Evolutionary conservation across 495 filamentous ascomycete genomes (phyloP), one percentile per base, ranked within the genome.

Genomic region (Aspergillus diversus): DNA sequence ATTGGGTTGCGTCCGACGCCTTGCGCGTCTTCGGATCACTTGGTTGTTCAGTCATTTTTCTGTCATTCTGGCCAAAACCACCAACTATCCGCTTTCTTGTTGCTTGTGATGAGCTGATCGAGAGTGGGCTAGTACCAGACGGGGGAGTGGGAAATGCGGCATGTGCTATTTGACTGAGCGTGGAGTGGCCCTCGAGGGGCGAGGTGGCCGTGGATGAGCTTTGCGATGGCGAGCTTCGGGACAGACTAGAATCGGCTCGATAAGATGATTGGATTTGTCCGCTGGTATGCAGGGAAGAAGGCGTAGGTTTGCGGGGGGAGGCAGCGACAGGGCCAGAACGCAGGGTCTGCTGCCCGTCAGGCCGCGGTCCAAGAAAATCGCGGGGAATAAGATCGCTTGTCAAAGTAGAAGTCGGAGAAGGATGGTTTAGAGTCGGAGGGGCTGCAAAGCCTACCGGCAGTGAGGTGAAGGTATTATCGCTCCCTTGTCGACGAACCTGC

Each of bases 211-310:
- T 66, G 33, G 64, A 69, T 7, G 74, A 73, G 39, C 57, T 66
- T 7, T 69, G 73, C 7, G 75, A 77, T n/a, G 73, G 60, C 31
- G 73, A 71, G 35, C 71, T 73, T 37, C 73, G 64, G 17, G 76
- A 73, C 8, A 69, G 61, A 46, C 66, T 62, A 4, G 72, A 70
- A 11, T 71, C 68, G 60, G 68, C 64, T 48, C 59, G 62, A 17
- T 57, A 59, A 54, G 63, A 60, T 17, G 73, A 73, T 37, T 61
- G 71, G 11, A 66, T 66, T 21, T 71, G 65, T 53, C 70, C 70
- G 51, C 64, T 77, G 37, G 76, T 76, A 55, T 75, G 72, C 58
- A 78, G 64, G 63, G 75, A 75, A 39, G 72, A 78, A 15, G 73
- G 73, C 55, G 68, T 71, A 55, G 60, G 31, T 54, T 69, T 75